Evolutionary conservation across 2,329 filamentous ascomycete genomes (phyloP), one percentile per base, ranked within the genome.

Genomic region (Orbilia brochopaga): DNA sequence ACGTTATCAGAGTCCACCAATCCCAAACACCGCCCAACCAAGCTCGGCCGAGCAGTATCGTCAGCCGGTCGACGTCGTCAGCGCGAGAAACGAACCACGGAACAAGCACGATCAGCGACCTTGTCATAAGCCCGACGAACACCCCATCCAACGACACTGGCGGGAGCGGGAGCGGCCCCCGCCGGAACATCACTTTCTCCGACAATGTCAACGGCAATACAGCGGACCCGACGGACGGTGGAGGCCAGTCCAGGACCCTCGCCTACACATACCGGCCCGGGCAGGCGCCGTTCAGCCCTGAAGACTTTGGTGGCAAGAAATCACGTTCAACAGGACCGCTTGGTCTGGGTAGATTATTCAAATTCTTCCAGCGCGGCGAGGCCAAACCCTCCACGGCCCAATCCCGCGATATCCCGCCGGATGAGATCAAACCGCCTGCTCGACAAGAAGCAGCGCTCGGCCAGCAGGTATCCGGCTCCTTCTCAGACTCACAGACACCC

Each of bases 51-150:
- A 57, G 60, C 17, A 72, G 67, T 17, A 64, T 52, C 0, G 67
- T 65, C 32, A 72, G 58, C 32, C 54, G 60, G 42, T 72, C 67
- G 30, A 72, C 67, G 11, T 72, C 67, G 8, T 72, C 67, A 32
- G 67, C 60, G 17, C 40, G 67, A 50, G 67, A 72, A 35, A 72
- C 67, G 40, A 57, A 57, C 27, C 60, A 50, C 13, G 67, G 67
- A 40, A 50, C 67, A 5, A 72, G 67, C 51, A 72, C 67, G 13
- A 72, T 72, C 27, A 72, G 67, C 19, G 67, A 72, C 21, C 60
- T 72, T 21, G 60, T 56, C 3, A 72, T 65, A n/a, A 72, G 67
- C n/a, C 67, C 67, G 13, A 51, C 67, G 7, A 72, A 72, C 40
- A 72, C 67, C 1, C 67, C 67, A 17, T 72, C 67, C 7, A 72